Conservation (phyloP, 78 protist species). For the Dictyostelium purpureum region DNA sequence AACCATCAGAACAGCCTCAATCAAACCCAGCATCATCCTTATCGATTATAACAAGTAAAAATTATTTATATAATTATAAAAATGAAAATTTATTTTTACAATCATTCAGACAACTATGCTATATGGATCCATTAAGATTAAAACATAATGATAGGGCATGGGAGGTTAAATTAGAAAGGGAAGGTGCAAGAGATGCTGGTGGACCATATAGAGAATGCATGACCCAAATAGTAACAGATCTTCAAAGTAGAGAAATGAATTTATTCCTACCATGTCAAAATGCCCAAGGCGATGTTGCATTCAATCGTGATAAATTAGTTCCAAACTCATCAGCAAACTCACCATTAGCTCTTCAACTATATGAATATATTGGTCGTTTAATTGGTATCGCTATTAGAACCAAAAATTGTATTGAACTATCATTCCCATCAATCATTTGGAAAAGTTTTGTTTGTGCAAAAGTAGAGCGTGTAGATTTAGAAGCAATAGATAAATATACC, state of each 20-base stretch:
- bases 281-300: constrained; percentile 82
- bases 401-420: constrained; percentile 60
- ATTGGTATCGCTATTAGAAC: constrained; percentile 84
- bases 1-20: not conserved
- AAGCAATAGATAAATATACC: constrained; percentile 62
- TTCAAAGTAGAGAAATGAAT: constrained; percentile 46
- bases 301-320: constrained; percentile 80
- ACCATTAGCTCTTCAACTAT: constrained; percentile 34
- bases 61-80: not conserved
- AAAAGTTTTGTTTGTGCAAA: constrained; percentile 42
- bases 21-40: not conserved
- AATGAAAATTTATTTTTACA: constrained; percentile 71
- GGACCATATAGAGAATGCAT: constrained; percentile 82
- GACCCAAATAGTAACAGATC: constrained; percentile 55
- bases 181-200: constrained; percentile 87
- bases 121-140: constrained; percentile 55
- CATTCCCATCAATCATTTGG: constrained; percentile 80
- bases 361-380: constrained; percentile 73
- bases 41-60: not conserved
- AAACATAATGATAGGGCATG: constrained; percentile 76
- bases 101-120: constrained; percentile 38
- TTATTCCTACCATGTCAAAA: constrained; percentile 81
- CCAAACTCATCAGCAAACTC: constrained; percentile 76
- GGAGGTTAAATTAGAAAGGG: constrained; percentile 79
- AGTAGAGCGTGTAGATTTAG: constrained; percentile 67